A percentile compares a stretch with the other conserved stretches of the same genome.
phyloP scores from a whole-genome alignment of 2,329 filamentous ascomycete genomes.

The Fusarium decemcellulare region DNA sequence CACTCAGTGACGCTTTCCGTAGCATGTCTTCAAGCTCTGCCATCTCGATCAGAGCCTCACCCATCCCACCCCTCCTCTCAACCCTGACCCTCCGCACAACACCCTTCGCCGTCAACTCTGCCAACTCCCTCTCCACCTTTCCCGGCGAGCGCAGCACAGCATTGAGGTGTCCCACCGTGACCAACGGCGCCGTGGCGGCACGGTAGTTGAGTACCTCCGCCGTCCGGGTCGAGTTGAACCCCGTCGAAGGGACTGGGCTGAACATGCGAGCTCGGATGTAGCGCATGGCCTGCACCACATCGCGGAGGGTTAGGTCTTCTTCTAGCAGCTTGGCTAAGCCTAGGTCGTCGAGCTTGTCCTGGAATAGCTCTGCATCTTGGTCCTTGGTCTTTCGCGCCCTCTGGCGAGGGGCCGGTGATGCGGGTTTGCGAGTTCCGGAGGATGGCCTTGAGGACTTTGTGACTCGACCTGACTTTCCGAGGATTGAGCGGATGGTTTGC shows the following conservation, averaged over 20 bases:
- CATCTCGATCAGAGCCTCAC: constrained; percentile 75
- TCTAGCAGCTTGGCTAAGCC: constrained; percentile 70
- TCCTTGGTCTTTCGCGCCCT: constrained; percentile 39
- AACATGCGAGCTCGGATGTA: constrained; percentile 76
- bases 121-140: constrained; percentile 76
- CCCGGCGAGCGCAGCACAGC: constrained; percentile 75
- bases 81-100: constrained; percentile 74
- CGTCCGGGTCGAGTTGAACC: constrained; percentile 75
- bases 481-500: constrained; percentile 55
- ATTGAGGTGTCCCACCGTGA: constrained; percentile 76
- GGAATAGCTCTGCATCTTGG: constrained; percentile 50
- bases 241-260: constrained; percentile 71
- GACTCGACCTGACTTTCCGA: constrained; percentile 55
- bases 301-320: constrained; percentile 69
- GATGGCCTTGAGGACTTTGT: constrained; percentile 48
- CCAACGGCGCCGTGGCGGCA: constrained; percentile 71
- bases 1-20: constrained; percentile 53
- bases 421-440: constrained; percentile 24
- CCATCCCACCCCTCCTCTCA: constrained; percentile 71
- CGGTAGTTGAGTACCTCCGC: constrained; percentile 76
- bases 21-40: constrained; percentile 69
- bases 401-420: constrained; percentile 46
- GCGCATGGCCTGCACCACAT: constrained; percentile 75
- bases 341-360: constrained; percentile 70
- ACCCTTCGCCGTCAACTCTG: constrained; percentile 70